Percentiles rank a stretch among this genome's conserved stretches.
These are phyloP conservation scores for Lachancea fermentati DNA, from an alignment of 805 yeast genomes.

Conservation along the genomic window DNA sequence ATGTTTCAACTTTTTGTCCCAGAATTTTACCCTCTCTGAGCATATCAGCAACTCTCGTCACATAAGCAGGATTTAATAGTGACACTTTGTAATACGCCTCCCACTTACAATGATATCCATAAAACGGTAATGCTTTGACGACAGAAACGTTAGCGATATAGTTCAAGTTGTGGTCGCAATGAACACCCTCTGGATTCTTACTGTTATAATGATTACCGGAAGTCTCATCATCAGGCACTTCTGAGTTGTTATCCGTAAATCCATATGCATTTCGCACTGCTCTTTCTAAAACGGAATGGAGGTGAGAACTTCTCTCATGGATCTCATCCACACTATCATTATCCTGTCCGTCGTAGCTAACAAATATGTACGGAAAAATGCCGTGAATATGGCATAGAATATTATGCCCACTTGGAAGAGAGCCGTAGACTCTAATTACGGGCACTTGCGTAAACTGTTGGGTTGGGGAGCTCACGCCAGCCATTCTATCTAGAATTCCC, in stretches of 20 bases:
- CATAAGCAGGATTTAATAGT: conserved; percentile 56
- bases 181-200: not conserved
- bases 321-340: conserved; percentile 23
- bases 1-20: conserved; percentile 42
- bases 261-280: conserved; percentile 37
- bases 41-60: conserved; percentile 48
- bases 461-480: conserved; percentile 31
- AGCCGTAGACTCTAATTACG: conserved; percentile 71
- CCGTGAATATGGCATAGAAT: conserved; percentile 75
- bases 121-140: conserved; percentile 74
- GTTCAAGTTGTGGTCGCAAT: conserved; percentile 18
- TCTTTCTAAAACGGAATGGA: conserved; percentile 43
- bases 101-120: conserved; percentile 73
- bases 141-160: conserved; percentile 56
- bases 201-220: not conserved
- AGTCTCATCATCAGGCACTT: not conserved
- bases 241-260: conserved; percentile 13
- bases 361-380: conserved; percentile 71
- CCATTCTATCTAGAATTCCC: conserved; percentile 45
- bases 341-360: conserved; percentile 48
- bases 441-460: conserved; percentile 52
- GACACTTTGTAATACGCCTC: conserved; percentile 62
- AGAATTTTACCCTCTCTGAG: conserved; percentile 40
- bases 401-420: conserved; percentile 53
- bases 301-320: conserved; percentile 32